A percentile compares a stretch with the other conserved stretches of the same genome.
phyloP scores from a whole-genome alignment of 2,329 filamentous ascomycete species.

The Fusarium penzigii region DNA sequence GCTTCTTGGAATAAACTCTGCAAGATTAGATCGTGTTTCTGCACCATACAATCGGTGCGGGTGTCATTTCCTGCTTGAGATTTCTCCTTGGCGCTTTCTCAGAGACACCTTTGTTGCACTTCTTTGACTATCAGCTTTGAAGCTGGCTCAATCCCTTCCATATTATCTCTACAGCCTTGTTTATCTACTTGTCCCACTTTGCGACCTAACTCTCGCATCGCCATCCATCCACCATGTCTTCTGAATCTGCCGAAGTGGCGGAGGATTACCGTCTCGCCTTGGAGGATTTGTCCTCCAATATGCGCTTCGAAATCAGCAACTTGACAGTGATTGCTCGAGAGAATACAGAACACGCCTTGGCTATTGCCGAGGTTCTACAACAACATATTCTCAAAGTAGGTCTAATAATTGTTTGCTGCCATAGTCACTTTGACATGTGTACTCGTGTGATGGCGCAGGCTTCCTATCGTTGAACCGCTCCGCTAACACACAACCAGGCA shows the following conservation, averaged over 20 bases:
- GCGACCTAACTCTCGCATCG: constrained; percentile 13
- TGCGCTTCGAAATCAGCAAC: constrained; percentile 94
- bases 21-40: constrained; percentile 27
- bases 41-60: constrained; percentile 14
- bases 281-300: constrained; percentile 87
- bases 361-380: constrained; percentile 86
- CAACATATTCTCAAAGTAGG: constrained; percentile 95
- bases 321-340: constrained; percentile 96
- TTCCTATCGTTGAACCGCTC: neutral
- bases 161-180: constrained; percentile 13
- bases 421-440: neutral
- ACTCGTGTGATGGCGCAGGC: neutral
- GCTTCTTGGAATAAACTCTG: constrained; percentile 34
- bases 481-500: constrained; percentile 61
- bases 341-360: constrained; percentile 92
- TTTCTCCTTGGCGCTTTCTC: constrained; percentile 5
- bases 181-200: constrained; percentile 6
- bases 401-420: constrained; percentile 71
- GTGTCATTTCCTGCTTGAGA: constrained; percentile 12
- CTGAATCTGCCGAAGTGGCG: constrained; percentile 78
- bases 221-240: constrained; percentile 43
- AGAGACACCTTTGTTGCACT: constrained; percentile 8
- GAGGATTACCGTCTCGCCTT: constrained; percentile 93
- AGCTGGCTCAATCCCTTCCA: constrained; percentile 8
- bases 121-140: constrained; percentile 7